phyloP scores from a whole-genome alignment of 1,284 basidiomycete species.

The Ceratobasidium sp. region DNA sequence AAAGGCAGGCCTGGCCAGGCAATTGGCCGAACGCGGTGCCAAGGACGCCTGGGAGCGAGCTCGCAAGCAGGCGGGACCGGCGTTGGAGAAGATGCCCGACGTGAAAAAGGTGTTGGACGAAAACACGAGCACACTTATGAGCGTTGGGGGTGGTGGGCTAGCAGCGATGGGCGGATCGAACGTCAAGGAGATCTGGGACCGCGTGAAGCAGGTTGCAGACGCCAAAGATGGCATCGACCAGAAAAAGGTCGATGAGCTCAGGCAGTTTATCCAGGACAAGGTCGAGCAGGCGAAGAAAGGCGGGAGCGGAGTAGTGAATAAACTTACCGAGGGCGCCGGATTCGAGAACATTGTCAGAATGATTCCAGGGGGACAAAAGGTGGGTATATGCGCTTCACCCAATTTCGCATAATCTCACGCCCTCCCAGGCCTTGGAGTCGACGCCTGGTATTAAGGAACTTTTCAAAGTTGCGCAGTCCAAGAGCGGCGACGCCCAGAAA shows the following conservation, averaged over 20 bases:
- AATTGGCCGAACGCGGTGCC: conserved; percentile 51
- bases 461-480: conserved; percentile 52
- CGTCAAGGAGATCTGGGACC: conserved; percentile 53
- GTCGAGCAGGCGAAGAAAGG: conserved; percentile 51
- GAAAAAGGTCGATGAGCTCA: conserved; percentile 54
- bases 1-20: conserved; percentile 53
- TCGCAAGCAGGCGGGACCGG: conserved; percentile 52
- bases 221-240: conserved; percentile 51
- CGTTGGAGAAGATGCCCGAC: conserved; percentile 54
- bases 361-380: conserved; percentile 54
- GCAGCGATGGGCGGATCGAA: conserved; percentile 49
- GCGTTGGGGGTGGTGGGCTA: conserved; percentile 46
- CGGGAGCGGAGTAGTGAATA: conserved; percentile 38
- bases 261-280: conserved; percentile 53
- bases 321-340: conserved; percentile 49
- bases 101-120: conserved; percentile 51
- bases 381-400: conserved; percentile 44
- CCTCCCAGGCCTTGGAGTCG: conserved; percentile 52
- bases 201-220: conserved; percentile 52
- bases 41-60: conserved; percentile 54
- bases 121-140: conserved; percentile 34
- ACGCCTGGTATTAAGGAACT: conserved; percentile 54
- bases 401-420: background rate
- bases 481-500: conserved; percentile 55
- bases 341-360: conserved; percentile 49